These are phyloP conservation scores for Pugionium dolabratum DNA, from an alignment of 345 rosid species.

Conservation along the genomic window DNA sequence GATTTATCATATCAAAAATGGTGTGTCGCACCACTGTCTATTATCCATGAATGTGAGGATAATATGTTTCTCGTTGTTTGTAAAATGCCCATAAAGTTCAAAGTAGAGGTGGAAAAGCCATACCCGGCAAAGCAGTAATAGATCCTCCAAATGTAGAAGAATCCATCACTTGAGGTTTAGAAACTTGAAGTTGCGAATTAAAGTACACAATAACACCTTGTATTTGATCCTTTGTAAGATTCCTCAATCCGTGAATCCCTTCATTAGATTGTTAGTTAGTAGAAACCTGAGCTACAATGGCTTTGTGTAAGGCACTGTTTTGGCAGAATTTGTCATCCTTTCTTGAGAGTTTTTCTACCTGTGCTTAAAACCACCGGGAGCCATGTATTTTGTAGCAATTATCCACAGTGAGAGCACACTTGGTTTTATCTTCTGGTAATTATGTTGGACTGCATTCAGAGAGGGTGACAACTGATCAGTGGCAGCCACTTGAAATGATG, in stretches of 20 bases:
- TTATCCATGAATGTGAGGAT: too few species aligned
- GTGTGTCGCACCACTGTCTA: too few species aligned
- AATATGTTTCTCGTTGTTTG: too few species aligned
- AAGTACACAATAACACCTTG: not conserved
- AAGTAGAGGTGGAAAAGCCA: not conserved
- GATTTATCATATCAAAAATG: not conserved
- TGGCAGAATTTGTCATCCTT: too few species aligned
- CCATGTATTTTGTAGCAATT: not conserved
- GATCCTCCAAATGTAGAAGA: not conserved
- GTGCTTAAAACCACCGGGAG: not conserved
- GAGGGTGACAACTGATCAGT: fast-evolving
- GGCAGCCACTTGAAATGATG: not conserved
- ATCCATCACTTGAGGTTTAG: not conserved
- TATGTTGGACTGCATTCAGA: not conserved
- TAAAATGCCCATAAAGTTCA: not conserved
- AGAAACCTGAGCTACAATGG: too few species aligned
- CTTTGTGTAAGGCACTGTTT: too few species aligned
- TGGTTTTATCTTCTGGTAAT: too few species aligned
- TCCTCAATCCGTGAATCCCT: too few species aligned
- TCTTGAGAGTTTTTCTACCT: not conserved
- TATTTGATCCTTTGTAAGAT: not conserved
- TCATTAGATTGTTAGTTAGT: too few species aligned
- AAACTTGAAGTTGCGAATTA: not conserved
- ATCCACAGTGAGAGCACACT: not conserved
- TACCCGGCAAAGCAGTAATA: not conserved